A percentile compares a stretch with the other conserved stretches of the same genome.
phyloP scores from a whole-genome alignment of 208 protist genomes.

The Crithidia expoeki region DNA sequence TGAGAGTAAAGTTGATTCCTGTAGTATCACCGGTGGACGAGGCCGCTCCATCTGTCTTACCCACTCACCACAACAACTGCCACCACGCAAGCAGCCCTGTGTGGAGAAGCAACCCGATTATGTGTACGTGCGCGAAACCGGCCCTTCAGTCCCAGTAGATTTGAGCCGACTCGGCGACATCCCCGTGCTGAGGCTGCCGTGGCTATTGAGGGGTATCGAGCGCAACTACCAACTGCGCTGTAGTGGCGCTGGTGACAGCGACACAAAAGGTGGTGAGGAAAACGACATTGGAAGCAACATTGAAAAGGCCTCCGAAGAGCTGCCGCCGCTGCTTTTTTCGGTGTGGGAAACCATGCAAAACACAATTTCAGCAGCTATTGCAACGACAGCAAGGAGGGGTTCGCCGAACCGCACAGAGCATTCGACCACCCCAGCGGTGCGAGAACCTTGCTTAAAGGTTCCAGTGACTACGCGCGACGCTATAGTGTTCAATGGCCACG shows the following conservation, averaged over 20 bases:
- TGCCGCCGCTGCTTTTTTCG: constrained; percentile 1
- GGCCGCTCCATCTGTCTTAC: too few relatives aligned
- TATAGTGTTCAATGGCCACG: background rate
- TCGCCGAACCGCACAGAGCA: constrained; percentile 3
- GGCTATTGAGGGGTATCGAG: constrained; percentile 42
- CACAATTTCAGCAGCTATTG: background rate
- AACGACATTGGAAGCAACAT: constrained; percentile 7
- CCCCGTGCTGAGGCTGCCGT: constrained; percentile 41
- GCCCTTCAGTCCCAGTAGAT: background rate
- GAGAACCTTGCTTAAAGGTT: background rate
- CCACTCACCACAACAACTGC: background rate
- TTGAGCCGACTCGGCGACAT: constrained; percentile 30
- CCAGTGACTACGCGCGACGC: background rate
- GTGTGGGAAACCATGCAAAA: constrained; percentile 1
- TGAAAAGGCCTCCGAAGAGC: background rate
- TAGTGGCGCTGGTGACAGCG: background rate
- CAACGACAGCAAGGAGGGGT: background rate
- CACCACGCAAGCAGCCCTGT: constrained; percentile 2
- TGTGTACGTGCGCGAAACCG: constrained; percentile 38
- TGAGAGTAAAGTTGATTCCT: too few relatives aligned
- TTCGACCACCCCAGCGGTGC: background rate
- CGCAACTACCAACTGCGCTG: constrained; percentile 19
- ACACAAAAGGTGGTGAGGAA: background rate
- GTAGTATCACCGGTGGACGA: too few relatives aligned
- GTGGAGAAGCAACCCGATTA: constrained; percentile 30